Evolutionary conservation across 306 rosid species (phyloP).

Genomic region (Styphnolobium japonicum): DNA sequence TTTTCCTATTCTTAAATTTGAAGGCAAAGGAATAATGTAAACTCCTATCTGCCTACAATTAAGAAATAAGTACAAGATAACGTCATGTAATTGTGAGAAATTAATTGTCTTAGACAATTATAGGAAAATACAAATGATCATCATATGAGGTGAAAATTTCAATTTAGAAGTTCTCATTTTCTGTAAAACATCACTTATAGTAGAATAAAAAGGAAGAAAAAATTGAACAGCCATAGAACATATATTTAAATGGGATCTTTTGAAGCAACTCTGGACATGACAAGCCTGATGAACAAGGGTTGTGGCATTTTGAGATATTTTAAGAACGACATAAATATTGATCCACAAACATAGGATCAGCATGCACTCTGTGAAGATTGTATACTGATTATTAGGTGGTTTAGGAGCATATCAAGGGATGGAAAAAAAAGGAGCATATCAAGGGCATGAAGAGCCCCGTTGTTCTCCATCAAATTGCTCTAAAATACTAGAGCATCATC

Average conservation of each 20-base stretch:
- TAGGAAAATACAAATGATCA: neutral
- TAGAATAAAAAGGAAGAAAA: neutral
- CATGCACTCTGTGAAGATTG: slow-evolving; percentile 18
- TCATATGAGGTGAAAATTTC: neutral
- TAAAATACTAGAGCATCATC: slow-evolving; percentile 5
- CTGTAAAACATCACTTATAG: neutral
- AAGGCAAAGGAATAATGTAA: neutral
- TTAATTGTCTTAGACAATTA: neutral
- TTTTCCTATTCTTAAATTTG: neutral
- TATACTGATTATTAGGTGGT: slow-evolving; percentile 9
- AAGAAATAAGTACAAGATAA: neutral
- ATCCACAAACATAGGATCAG: neutral
- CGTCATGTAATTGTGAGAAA: neutral
- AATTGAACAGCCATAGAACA: neutral
- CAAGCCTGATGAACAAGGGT: neutral
- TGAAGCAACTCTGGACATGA: slow-evolving; percentile 7
- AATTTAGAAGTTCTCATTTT: neutral
- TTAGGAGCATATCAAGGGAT: slow-evolving; percentile 16
- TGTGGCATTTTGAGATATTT: neutral
- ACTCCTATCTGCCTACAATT: neutral
- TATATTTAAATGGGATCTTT: neutral
- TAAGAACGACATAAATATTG: slow-evolving; percentile 7
- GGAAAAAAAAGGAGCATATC: too few species aligned
- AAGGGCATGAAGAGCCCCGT: neutral
- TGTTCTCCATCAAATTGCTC: slow-evolving; percentile 4